These are phyloP conservation scores for Pigoraptor vietnamica DNA, from an alignment of 78 protist species.

Conservation along the genomic window DNA sequence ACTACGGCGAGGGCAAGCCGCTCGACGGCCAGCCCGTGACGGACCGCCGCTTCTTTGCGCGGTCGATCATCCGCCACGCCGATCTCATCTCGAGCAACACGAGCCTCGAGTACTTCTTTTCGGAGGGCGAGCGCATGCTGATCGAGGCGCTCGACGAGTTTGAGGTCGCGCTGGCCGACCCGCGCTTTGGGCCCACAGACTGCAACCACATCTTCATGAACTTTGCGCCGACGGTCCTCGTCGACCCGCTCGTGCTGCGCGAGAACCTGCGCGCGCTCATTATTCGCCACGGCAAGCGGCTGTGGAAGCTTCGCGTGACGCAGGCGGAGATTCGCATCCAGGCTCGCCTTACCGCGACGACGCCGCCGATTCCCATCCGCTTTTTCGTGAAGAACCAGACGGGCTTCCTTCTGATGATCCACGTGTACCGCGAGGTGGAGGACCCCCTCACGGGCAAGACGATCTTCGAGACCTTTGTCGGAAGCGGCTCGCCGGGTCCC, in stretches of 20 bases:
- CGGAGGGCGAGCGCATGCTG: slow-evolving; percentile 64
- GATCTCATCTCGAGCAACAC: slow-evolving; percentile 38
- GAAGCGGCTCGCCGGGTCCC: background rate
- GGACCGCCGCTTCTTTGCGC: slow-evolving; percentile 80
- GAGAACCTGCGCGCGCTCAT: slow-evolving; percentile 36
- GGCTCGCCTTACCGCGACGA: background rate
- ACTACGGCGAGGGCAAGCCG: slow-evolving; percentile 67
- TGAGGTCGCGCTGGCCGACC: slow-evolving; percentile 36
- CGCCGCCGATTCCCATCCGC: slow-evolving; percentile 42
- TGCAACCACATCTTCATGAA: slow-evolving; percentile 79
- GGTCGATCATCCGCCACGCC: slow-evolving; percentile 59
- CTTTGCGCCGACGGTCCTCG: slow-evolving; percentile 60
- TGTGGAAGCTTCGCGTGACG: slow-evolving; percentile 66
- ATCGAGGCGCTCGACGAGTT: slow-evolving; percentile 63
- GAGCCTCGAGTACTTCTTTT: slow-evolving; percentile 41
- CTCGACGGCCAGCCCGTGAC: slow-evolving; percentile 1
- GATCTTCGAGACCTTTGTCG: background rate
- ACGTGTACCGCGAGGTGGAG: slow-evolving; percentile 50
- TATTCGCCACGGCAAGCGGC: slow-evolving; percentile 51
- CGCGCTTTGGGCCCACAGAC: slow-evolving; percentile 3
- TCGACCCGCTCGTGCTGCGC: slow-evolving; percentile 37
- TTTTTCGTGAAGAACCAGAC: slow-evolving; percentile 53
- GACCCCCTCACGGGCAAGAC: background rate
- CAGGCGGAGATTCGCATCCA: slow-evolving; percentile 71
- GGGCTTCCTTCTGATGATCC: slow-evolving; percentile 52